Evolutionary conservation across 208 protist species (phyloP).

Genomic region (Acanthamoeba lugdunensis): DNA sequence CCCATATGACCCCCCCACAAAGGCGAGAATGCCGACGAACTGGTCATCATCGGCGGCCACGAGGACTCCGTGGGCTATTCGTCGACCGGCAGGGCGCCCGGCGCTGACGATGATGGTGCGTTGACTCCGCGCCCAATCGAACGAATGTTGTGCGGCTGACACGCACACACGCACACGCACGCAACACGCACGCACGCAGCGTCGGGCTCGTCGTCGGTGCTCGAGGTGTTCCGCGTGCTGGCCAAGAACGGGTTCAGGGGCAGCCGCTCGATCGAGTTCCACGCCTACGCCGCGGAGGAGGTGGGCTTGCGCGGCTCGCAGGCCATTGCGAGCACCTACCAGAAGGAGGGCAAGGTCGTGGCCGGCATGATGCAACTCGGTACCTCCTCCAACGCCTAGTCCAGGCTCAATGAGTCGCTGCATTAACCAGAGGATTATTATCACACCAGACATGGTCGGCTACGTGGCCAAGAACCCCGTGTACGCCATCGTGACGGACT

Average conservation of each 20-base stretch:
- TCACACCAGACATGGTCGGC: constrained; percentile 68
- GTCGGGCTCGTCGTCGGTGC: constrained; percentile 73
- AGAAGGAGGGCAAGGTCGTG: constrained; percentile 68
- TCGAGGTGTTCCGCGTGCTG: constrained; percentile 77
- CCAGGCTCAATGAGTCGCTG: no score
- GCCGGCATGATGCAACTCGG: constrained; percentile 78
- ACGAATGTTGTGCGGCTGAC: background rate
- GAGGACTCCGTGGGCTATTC: constrained; percentile 64
- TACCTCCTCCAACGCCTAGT: background rate
- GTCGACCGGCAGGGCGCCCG: constrained; percentile 6
- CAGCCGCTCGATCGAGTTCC: constrained; percentile 76
- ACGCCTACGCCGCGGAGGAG: constrained; percentile 80
- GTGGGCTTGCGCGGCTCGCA: constrained; percentile 77
- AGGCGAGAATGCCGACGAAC: constrained; percentile 66
- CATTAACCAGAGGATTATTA: background rate
- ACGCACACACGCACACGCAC: background rate
- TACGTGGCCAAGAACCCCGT: constrained; percentile 50
- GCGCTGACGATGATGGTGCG: constrained; percentile 56
- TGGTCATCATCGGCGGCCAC: constrained; percentile 79
- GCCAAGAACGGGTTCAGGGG: constrained; percentile 74
- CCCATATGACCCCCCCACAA: background rate
- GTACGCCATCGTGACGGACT: constrained; percentile 73
- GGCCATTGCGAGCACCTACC: constrained; percentile 75
- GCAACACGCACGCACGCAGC: background rate
- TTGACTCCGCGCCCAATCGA: no score